Conservation (phyloP, 148 eudicot genomes). For the Euryodendron excelsum region DNA sequence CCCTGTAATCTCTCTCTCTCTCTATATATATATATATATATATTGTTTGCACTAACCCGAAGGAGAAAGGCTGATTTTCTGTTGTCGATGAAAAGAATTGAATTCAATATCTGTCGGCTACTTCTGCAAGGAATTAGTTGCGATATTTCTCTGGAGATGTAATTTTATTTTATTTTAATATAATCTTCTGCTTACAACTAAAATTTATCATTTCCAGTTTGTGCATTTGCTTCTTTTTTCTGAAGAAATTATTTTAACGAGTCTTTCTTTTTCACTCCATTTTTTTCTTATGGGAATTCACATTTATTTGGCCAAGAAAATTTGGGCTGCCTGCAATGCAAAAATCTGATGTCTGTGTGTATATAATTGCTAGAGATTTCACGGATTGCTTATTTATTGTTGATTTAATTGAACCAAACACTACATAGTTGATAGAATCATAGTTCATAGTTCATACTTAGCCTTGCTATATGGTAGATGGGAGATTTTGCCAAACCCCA, state of each 20-base stretch:
- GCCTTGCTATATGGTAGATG: background rate
- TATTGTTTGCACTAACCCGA: no score
- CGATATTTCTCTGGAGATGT: no score
- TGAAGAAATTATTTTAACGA: background rate
- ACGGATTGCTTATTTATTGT: no score
- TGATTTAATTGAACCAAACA: background rate
- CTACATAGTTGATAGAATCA: no score
- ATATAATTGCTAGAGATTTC: no score
- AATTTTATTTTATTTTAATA: no score
- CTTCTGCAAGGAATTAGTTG: no score
- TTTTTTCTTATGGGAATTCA: background rate
- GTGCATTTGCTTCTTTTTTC: no score
- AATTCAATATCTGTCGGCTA: no score
- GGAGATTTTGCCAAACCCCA: background rate
- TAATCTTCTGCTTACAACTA: no score
- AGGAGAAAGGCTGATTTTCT: background rate
- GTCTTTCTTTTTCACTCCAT: background rate
- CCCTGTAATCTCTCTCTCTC: constrained; percentile 38
- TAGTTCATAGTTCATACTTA: background rate
- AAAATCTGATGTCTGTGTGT: background rate
- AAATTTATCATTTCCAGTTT: no score
- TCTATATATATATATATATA: background rate
- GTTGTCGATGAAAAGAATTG: no score
- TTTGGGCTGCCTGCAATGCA: background rate
- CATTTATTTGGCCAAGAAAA: background rate